These are phyloP conservation scores for Batrachochytrium dendrobatidis DNA, from an alignment of 371 early-diverging fungal genomes.

Conservation along the genomic window DNA sequence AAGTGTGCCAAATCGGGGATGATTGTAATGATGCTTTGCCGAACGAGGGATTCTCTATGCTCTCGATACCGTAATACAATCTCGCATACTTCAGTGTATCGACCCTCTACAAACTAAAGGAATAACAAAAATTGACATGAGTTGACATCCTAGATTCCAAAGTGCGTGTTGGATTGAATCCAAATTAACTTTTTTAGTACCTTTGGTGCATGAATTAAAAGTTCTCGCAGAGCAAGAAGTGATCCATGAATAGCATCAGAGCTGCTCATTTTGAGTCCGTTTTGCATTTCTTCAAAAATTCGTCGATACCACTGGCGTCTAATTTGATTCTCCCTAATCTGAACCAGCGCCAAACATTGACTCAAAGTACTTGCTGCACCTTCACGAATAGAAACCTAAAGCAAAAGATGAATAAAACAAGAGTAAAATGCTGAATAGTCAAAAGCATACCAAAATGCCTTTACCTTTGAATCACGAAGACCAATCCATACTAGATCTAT, in stretches of 20 bases:
- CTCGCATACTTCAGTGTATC: constrained; percentile 71
- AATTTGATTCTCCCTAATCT: constrained; percentile 68
- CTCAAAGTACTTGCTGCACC: constrained; percentile 84
- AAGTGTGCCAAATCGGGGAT: constrained; percentile 80
- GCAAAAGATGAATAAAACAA: too few relatives aligned
- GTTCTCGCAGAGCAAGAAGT: constrained; percentile 71
- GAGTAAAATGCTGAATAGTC: too few relatives aligned
- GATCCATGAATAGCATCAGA: constrained; percentile 85
- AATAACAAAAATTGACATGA: too few relatives aligned
- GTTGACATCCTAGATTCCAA: too few relatives aligned
- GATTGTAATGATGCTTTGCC: constrained; percentile 73
- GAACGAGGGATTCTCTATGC: constrained; percentile 72
- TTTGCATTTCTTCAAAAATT: constrained; percentile 78
- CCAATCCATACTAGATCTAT: constrained; percentile 84
- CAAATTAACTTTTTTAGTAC: constrained; percentile 33
- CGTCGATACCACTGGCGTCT: constrained; percentile 67
- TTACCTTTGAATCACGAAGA: constrained; percentile 71
- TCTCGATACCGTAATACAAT: constrained; percentile 72
- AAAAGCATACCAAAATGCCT: neutral
- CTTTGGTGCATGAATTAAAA: constrained; percentile 77
- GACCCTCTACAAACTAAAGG: constrained; percentile 10
- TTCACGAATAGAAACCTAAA: constrained; percentile 62
- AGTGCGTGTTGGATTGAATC: too few relatives aligned
- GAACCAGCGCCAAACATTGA: constrained; percentile 74
- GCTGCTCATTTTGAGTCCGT: constrained; percentile 61